phyloP scores from a whole-genome alignment of 306 rosid species.

The Citrullus amarus region DNA sequence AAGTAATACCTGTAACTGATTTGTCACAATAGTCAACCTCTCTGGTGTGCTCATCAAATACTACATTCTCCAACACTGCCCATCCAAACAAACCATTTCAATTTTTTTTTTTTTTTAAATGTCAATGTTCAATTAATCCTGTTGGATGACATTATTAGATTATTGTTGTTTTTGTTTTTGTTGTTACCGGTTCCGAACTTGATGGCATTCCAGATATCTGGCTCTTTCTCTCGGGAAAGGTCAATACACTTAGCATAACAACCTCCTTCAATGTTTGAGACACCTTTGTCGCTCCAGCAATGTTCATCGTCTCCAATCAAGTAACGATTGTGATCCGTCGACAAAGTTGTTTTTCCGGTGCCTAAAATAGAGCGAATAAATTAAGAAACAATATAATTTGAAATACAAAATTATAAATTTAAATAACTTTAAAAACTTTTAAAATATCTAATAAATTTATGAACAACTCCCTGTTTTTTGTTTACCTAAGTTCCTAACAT shows the following conservation, averaged over 20 bases:
- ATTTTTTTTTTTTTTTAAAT: too few species aligned
- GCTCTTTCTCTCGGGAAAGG: slow-evolving; percentile 40
- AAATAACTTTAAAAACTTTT: too few species aligned
- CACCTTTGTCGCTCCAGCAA: slow-evolving; percentile 38
- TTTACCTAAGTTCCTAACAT: too few species aligned
- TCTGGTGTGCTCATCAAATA: slow-evolving; percentile 74
- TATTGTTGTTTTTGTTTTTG: background rate
- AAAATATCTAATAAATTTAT: too few species aligned
- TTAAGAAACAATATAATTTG: too few species aligned
- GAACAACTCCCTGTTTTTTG: too few species aligned
- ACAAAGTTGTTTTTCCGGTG: slow-evolving; percentile 38
- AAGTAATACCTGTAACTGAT: slow-evolving; percentile 61
- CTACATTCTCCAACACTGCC: slow-evolving; percentile 76
- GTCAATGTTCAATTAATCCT: too few species aligned
- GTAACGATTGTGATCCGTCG: slow-evolving; percentile 40
- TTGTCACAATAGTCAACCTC: slow-evolving; percentile 72
- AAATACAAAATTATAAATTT: too few species aligned
- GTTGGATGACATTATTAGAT: too few species aligned
- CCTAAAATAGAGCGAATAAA: slow-evolving; percentile 4
- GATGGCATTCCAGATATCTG: slow-evolving; percentile 50
- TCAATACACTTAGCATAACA: slow-evolving; percentile 48
- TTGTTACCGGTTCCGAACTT: slow-evolving; percentile 44
- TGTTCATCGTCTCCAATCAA: slow-evolving; percentile 51
- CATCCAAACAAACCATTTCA: background rate
- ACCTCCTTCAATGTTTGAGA: slow-evolving; percentile 50